Conservation (phyloP, 805 yeast species). For the Jamesozyma jinghongensis region DNA sequence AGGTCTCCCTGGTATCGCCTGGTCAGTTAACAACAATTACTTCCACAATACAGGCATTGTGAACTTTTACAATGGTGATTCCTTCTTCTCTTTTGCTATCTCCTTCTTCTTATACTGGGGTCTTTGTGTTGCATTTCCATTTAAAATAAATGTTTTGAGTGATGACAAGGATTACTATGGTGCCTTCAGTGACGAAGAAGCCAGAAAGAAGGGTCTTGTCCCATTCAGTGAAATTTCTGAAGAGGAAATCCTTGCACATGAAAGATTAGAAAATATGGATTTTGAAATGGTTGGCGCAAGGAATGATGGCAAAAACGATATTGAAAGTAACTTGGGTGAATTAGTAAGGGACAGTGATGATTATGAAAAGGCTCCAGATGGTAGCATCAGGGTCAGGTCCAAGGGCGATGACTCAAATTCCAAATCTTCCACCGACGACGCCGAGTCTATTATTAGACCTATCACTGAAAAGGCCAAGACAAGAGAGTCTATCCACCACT, state of each 20-base stretch:
- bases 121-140: conserved; percentile 31
- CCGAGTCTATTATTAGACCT: background rate
- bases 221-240: conserved; percentile 25
- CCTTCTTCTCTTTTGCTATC: conserved; percentile 34
- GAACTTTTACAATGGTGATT: conserved; percentile 36
- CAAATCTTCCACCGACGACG: background rate
- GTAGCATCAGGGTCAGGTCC: background rate
- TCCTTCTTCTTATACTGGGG: conserved; percentile 33
- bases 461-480: too few relatives aligned
- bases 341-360: conserved; percentile 33
- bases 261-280: background rate
- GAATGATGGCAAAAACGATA: background rate
- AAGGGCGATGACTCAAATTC: conserved; percentile 2
- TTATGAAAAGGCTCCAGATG: background rate
- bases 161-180: conserved; percentile 35
- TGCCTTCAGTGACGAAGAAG: conserved; percentile 33
- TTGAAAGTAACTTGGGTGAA: conserved; percentile 4
- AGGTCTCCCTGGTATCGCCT: conserved; percentile 41
- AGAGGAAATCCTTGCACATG: conserved; percentile 1
- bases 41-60: conserved; percentile 30
- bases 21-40: conserved; percentile 23
- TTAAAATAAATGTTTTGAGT: conserved; percentile 24
- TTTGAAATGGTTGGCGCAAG: background rate
- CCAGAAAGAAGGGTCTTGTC: conserved; percentile 23
- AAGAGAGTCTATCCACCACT: too few relatives aligned